Conservation (phyloP, 768 basidiomycete species). For the Leccinum arenicola region DNA sequence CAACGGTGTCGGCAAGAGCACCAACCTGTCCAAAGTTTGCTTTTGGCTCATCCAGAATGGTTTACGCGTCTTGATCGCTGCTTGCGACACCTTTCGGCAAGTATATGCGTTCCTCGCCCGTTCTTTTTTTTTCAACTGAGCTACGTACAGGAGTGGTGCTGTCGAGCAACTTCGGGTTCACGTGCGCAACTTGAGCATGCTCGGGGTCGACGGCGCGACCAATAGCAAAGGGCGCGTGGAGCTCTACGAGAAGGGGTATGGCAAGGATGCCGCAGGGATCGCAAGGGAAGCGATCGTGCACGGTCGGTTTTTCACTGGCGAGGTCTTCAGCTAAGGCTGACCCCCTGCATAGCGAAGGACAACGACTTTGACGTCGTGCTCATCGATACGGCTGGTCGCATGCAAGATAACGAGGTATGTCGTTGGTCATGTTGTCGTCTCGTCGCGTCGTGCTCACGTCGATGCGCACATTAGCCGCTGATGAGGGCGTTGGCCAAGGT, state of each 20-base stretch:
- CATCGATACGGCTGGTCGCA: slow-evolving; percentile 96
- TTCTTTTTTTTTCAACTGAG: slow-evolving; percentile 1
- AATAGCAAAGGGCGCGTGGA: slow-evolving; percentile 81
- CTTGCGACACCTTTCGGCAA: slow-evolving; percentile 95
- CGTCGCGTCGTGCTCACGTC: not conserved
- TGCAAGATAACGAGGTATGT: slow-evolving; percentile 97
- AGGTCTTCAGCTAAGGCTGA: not conserved
- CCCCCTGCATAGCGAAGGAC: slow-evolving; percentile 61
- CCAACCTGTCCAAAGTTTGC: slow-evolving; percentile 96
- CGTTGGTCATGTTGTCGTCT: not conserved
- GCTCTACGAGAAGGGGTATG: slow-evolving; percentile 94
- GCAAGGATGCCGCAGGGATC: slow-evolving; percentile 98
- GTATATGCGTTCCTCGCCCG: slow-evolving; percentile 14
- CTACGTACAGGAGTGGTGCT: slow-evolving; percentile 72
- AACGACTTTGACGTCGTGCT: slow-evolving; percentile 94
- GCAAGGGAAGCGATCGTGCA: slow-evolving; percentile 92
- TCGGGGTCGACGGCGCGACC: slow-evolving; percentile 65
- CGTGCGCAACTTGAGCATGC: slow-evolving; percentile 88
- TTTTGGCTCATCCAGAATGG: slow-evolving; percentile 99
- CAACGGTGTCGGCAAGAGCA: slow-evolving; percentile 98
- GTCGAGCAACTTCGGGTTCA: slow-evolving; percentile 98
- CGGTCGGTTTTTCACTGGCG: slow-evolving; percentile 48
- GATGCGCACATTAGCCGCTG: slow-evolving; percentile 56
- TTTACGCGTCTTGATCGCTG: slow-evolving; percentile 90
- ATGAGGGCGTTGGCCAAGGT: slow-evolving; percentile 99